phyloP scores from a whole-genome alignment of 2,329 filamentous ascomycete species.

The Monosporascus ibericus region DNA sequence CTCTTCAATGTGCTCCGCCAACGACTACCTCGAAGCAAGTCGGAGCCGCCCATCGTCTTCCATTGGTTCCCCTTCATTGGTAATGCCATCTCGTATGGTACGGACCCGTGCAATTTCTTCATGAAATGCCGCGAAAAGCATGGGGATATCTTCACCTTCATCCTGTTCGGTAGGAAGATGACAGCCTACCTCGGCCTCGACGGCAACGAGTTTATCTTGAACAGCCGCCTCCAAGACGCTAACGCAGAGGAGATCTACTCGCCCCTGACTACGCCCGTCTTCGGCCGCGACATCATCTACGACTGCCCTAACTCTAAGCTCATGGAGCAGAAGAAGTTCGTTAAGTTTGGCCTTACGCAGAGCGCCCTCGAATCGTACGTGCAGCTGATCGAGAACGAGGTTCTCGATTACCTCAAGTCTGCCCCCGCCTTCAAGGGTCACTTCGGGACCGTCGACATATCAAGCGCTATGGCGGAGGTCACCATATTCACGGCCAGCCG shows the following conservation, averaged over 20 bases:
- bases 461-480: constrained; percentile 73
- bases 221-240: constrained; percentile 84
- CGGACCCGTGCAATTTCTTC: constrained; percentile 87
- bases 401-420: constrained; percentile 65
- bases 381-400: constrained; percentile 69
- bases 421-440: constrained; percentile 60
- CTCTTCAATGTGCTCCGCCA: constrained; percentile 76
- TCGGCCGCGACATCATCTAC: constrained; percentile 82
- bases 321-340: constrained; percentile 96
- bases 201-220: constrained; percentile 87
- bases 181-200: constrained; percentile 77
- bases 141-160: constrained; percentile 84
- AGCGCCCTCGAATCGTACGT: constrained; percentile 72
- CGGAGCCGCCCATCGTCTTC: constrained; percentile 76
- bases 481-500: constrained; percentile 88
- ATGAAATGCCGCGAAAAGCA: constrained; percentile 69
- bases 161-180: constrained; percentile 82
- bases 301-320: constrained; percentile 87
- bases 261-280: constrained; percentile 65
- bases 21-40: constrained; percentile 72
- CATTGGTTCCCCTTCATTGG: constrained; percentile 80
- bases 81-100: constrained; percentile 89
- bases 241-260: constrained; percentile 88
- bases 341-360: constrained; percentile 74
- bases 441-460: constrained; percentile 65